Conservation (phyloP, 2,329 filamentous ascomycete genomes). For the Apiospora rasikravindrae region DNA sequence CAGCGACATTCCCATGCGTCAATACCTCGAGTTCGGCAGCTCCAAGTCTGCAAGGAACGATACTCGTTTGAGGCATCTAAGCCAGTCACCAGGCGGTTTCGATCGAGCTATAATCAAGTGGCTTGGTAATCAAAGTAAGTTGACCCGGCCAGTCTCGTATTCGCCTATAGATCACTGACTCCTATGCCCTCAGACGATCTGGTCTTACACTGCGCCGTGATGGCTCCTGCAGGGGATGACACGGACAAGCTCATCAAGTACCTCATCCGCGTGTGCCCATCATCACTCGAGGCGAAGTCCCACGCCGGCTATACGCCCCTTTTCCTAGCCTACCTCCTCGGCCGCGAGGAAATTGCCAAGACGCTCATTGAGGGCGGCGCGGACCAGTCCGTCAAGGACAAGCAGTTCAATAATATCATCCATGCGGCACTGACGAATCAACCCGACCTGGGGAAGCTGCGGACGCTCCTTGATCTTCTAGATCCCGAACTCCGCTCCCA, state of each 20-base stretch:
- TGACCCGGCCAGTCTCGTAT: neutral
- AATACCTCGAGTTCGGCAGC: conserved; percentile 70
- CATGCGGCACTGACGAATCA: conserved; percentile 57
- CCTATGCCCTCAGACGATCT: conserved; percentile 54
- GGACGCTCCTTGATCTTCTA: conserved; percentile 61
- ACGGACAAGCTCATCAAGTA: conserved; percentile 66
- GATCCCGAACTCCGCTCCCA: conserved; percentile 60
- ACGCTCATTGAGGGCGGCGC: conserved; percentile 71
- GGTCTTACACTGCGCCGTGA: conserved; percentile 69
- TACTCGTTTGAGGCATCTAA: conserved; percentile 65
- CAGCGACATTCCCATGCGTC: conserved; percentile 69
- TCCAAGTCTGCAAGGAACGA: conserved; percentile 66
- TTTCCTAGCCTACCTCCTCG: conserved; percentile 65
- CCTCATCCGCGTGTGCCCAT: conserved; percentile 66
- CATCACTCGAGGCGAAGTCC: conserved; percentile 66
- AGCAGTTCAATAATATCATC: conserved; percentile 68
- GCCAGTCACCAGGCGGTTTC: conserved; percentile 64
- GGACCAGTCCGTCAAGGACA: conserved; percentile 69
- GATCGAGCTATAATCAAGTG: conserved; percentile 67
- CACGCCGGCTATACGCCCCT: conserved; percentile 68
- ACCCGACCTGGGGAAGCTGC: conserved; percentile 44
- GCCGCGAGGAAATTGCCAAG: conserved; percentile 59
- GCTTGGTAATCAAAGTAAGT: conserved; percentile 64
- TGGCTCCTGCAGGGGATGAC: conserved; percentile 46
- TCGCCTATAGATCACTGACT: neutral